Evolutionary conservation across 768 basidiomycete species (phyloP), one percentile per base, ranked within the genome.

Genomic region (Boletus subparvulus): DNA sequence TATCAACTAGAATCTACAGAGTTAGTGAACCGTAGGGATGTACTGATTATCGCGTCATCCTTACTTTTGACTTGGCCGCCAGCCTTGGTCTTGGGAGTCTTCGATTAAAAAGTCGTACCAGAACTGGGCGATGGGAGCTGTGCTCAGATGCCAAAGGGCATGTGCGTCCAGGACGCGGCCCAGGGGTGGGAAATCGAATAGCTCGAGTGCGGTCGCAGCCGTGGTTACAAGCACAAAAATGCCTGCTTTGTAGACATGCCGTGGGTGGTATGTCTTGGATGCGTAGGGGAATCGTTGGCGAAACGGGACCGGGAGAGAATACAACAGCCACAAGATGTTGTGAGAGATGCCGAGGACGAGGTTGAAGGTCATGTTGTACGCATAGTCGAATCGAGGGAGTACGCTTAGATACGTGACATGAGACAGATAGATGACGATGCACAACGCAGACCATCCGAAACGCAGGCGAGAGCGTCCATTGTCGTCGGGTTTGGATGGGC

Each of bases 351-450:
- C 96, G 56, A 98, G 61, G 54, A 74, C 61, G 64, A 94, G 73
- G 73, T 93, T 94, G 78, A 92, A 93, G 0, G 77, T 68, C 73
- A 96, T 91, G 78, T 98, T 98, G 78, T 97, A 99, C 8, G 87
- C 74, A 70, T 99, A 98, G 74, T 95, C 88, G 74, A 96, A 97
- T 50, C 87, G 84, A 28, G 87, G 86, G 44, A 86, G 80, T 14
- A 86, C 68, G 44, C 80, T 80, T 42, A 98, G 79, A 75, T 98
- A 98, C 13, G 85, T 80, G 63, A 94, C 73, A 67, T 98, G 96
- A 12, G 74, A 75, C 39, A 87, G 47, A 73, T 84, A 94, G 28
- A 76, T 67, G 19, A 87, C 40, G 36, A 76, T 69, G 68, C 85
- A 90, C 37, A 80, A 47, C 3, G 77, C 51, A n/a, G 80, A 72